Conservation (phyloP, 2,329 filamentous ascomycete genomes). For the Macrophomina pseudophaseolina region DNA sequence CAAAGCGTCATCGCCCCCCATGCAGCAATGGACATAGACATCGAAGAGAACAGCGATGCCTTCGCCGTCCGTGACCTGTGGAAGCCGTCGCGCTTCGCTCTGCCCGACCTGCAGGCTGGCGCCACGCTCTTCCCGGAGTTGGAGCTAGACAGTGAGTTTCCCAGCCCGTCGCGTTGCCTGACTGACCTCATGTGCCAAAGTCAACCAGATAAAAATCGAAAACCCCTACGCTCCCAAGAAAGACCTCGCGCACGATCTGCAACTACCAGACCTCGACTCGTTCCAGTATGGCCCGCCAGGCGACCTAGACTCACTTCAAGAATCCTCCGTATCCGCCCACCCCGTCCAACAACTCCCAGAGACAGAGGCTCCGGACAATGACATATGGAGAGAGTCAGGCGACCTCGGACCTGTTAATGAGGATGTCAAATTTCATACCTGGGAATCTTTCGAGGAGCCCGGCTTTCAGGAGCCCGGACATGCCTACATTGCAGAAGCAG, state of each 20-base stretch:
- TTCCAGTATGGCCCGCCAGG: constrained; percentile 48
- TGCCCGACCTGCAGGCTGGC: constrained; percentile 32
- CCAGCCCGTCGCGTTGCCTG: constrained; percentile 32
- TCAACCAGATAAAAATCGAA: constrained; percentile 42
- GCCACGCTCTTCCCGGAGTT: constrained; percentile 39
- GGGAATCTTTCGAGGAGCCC: constrained; percentile 67
- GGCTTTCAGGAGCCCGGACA: constrained; percentile 50
- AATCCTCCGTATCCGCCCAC: constrained; percentile 37
- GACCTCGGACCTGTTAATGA: constrained; percentile 40
- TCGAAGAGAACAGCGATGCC: constrained; percentile 54
- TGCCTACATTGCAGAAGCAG: constrained; percentile 71
- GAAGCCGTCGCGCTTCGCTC: constrained; percentile 57
- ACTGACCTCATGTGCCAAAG: constrained; percentile 36
- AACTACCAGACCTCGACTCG: constrained; percentile 44
- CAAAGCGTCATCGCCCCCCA: constrained; percentile 3
- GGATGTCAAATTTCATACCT: constrained; percentile 61
- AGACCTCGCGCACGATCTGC: constrained; percentile 41
- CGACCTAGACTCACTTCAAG: constrained; percentile 41
- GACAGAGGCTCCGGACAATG: constrained; percentile 38
- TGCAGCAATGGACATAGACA: constrained; percentile 26
- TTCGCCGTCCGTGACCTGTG: constrained; percentile 70
- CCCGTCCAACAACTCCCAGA: constrained; percentile 28
- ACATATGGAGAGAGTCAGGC: constrained; percentile 47
- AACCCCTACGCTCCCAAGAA: constrained; percentile 47
- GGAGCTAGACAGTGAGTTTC: constrained; percentile 44